Evolutionary conservation across 208 protist species (phyloP).

Genomic region (Willaertia magna): DNA sequence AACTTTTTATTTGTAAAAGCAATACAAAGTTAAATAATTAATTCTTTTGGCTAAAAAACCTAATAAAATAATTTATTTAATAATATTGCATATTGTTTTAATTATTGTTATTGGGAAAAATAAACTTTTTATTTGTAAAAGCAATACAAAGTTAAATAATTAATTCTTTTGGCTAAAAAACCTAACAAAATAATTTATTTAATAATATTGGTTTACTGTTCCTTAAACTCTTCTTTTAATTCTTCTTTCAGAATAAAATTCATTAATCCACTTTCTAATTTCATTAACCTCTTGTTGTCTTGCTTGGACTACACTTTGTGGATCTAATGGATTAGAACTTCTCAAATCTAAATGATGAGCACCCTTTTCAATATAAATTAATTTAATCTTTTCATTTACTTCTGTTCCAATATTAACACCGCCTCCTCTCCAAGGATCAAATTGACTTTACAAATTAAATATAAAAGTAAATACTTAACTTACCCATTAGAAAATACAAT

Average conservation of each 20-base stretch:
- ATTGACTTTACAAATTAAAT: slow-evolving; percentile 14
- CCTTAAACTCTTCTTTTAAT: too few species aligned
- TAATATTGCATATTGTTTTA: too few species aligned
- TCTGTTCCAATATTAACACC: neutral
- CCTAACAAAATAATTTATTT: too few species aligned
- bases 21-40: too few species aligned
- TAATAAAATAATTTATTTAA: too few species aligned
- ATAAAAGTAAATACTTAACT: slow-evolving; percentile 11
- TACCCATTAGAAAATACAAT: slow-evolving; percentile 63
- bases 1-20: too few species aligned
- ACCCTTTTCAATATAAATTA: slow-evolving; percentile 30
- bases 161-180: too few species aligned
- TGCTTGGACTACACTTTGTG: slow-evolving; percentile 31
- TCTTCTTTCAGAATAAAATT: neutral
- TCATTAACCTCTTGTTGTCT: slow-evolving; percentile 24
- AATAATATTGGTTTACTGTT: too few species aligned
- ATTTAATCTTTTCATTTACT: neutral
- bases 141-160: too few species aligned
- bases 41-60: too few species aligned
- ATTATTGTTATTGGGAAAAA: too few species aligned
- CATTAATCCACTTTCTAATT: slow-evolving; percentile 33
- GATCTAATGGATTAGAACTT: slow-evolving; percentile 42
- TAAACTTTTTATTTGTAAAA: too few species aligned
- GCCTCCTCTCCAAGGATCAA: slow-evolving; percentile 12
- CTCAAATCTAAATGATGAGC: slow-evolving; percentile 62